Conservation (phyloP, 2,329 filamentous ascomycete genomes). For the Trichophaea hybrida region DNA sequence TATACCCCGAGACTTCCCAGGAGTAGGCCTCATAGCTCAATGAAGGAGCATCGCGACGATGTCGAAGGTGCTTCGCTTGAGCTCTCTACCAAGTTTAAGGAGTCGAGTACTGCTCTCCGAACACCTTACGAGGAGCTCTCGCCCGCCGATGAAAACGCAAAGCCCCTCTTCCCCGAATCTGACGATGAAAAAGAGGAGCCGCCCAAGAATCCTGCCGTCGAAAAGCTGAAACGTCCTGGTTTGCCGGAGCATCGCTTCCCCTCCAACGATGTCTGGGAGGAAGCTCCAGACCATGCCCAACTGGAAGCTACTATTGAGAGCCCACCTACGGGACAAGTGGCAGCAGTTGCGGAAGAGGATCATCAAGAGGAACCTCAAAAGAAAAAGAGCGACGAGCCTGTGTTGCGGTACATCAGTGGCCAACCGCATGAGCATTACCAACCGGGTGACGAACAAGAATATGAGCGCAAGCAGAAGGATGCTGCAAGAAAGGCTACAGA, state of each 20-base stretch:
- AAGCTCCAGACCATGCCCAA: conserved; percentile 46
- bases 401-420: conserved; percentile 13
- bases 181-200: conserved; percentile 48
- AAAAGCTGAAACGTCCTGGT: conserved; percentile 14
- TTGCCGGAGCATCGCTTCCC: conserved; percentile 55
- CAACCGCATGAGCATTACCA: conserved; percentile 20
- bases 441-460: conserved; percentile 20
- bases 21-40: conserved; percentile 50
- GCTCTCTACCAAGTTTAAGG: neutral
- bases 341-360: conserved; percentile 30
- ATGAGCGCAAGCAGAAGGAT: conserved; percentile 14
- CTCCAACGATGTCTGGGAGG: conserved; percentile 94
- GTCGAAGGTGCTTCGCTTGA: conserved; percentile 31
- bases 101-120: conserved; percentile 39
- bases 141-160: conserved; percentile 63
- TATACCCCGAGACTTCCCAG: conserved; percentile 36
- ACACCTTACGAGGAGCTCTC: conserved; percentile 58
- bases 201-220: conserved; percentile 30
- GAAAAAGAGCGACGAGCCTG: conserved; percentile 38
- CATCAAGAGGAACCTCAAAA: conserved; percentile 30
- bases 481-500: conserved; percentile 11
- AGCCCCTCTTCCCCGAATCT: conserved; percentile 66
- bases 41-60: conserved; percentile 43
- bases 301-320: conserved; percentile 29
- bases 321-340: conserved; percentile 26